These are phyloP conservation scores for Globisporangium solare DNA, from an alignment of 352 stramenopile species.

Conservation along the genomic window DNA sequence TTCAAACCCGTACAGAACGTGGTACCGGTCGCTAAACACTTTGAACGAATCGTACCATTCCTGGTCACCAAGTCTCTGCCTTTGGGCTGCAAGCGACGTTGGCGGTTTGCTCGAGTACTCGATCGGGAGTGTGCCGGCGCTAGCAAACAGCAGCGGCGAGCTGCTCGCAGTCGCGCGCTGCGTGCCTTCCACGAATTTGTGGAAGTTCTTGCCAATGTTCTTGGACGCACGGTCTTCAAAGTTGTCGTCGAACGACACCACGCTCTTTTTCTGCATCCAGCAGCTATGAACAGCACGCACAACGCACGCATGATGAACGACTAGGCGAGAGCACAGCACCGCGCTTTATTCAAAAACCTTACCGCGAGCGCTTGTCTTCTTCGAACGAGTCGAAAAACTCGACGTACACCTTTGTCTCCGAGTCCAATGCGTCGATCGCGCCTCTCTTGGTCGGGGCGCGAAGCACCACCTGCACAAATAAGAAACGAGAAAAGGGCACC, in stretches of 20 bases:
- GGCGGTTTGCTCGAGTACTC: slow-evolving; percentile 78
- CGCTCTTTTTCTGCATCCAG: slow-evolving; percentile 83
- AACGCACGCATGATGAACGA: slow-evolving; percentile 9
- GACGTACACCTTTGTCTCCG: slow-evolving; percentile 76
- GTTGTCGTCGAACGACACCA: slow-evolving; percentile 59
- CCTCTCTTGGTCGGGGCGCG: slow-evolving; percentile 51
- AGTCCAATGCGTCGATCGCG: slow-evolving; percentile 46
- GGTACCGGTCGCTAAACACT: slow-evolving; percentile 62
- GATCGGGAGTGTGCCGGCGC: slow-evolving; percentile 60
- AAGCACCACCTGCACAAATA: slow-evolving; percentile 61
- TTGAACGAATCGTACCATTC: slow-evolving; percentile 70
- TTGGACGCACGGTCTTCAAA: slow-evolving; percentile 79
- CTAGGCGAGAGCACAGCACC: slow-evolving; percentile 26
- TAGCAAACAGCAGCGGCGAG: slow-evolving; percentile 64
- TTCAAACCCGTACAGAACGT: slow-evolving; percentile 41
- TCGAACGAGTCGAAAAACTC: slow-evolving; percentile 83
- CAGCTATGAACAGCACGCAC: slow-evolving; percentile 20
- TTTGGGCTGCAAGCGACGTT: slow-evolving; percentile 37
- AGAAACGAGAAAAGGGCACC: background rate
- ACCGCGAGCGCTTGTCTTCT: slow-evolving; percentile 60
- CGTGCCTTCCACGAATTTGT: slow-evolving; percentile 61
- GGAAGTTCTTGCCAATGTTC: slow-evolving; percentile 79
- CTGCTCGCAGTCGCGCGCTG: slow-evolving; percentile 65
- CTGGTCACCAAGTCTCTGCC: slow-evolving; percentile 34
- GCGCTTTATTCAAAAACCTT: background rate